These are phyloP conservation scores for Coccomyxa sp. DNA, from an alignment of 139 green algal species.

Conservation along the genomic window DNA sequence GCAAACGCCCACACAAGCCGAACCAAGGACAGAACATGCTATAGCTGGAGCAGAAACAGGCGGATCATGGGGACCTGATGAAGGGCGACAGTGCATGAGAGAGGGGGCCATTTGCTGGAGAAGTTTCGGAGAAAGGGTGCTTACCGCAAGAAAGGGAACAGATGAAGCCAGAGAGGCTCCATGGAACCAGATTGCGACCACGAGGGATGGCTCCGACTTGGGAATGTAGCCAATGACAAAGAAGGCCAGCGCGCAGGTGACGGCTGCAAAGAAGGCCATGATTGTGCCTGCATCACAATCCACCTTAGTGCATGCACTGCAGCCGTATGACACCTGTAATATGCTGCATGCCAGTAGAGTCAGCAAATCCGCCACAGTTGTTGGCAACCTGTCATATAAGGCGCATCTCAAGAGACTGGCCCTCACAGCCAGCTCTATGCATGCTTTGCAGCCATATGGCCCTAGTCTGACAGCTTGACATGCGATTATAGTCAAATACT, in stretches of 20 bases:
- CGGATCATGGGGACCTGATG: neutral
- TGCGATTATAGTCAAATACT: too few relatives aligned
- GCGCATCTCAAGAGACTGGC: neutral
- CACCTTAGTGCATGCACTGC: neutral
- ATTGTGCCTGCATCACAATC: neutral
- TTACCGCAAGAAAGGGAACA: conserved; percentile 1
- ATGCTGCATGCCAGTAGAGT: too few relatives aligned
- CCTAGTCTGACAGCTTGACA: too few relatives aligned
- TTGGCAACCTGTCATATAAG: too few relatives aligned
- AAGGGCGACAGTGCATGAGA: neutral
- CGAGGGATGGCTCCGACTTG: conserved; percentile 6
- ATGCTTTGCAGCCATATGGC: too few relatives aligned
- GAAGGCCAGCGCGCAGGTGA: conserved; percentile 10
- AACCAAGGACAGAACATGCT: neutral
- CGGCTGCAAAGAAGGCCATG: neutral
- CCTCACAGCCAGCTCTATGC: too few relatives aligned
- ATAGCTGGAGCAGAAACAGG: neutral
- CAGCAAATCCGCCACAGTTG: too few relatives aligned
- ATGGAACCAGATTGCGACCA: conserved; percentile 16
- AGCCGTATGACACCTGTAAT: neutral
- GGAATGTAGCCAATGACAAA: neutral
- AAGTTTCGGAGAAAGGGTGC: neutral
- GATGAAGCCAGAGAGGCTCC: neutral
- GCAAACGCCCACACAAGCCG: neutral
- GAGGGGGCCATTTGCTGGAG: neutral